Base-by-base conservation (phyloP, 2,329 filamentous ascomycete genomes). In the Claviceps capensis region DNA sequence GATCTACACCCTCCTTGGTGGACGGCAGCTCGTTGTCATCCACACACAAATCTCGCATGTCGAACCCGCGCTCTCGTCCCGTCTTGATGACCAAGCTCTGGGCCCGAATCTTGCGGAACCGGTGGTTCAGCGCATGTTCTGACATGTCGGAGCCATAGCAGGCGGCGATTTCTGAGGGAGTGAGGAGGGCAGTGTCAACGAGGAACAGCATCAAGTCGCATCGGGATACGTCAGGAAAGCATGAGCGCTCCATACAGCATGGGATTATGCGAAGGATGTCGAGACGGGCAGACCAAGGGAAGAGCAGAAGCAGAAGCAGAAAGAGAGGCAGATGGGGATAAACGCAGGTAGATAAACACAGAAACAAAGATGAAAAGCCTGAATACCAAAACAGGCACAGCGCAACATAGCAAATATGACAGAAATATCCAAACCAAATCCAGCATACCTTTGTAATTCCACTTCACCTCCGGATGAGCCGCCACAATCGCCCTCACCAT, bases 401-500 rank as follows among this genome's bases (percentile, higher is more conserved):
- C 30, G 9, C 30, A 34, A 34, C 30, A 34, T 11, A 11, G 4
- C 16, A 41, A 42, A 49, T 11, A 49, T 11, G 19, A 34, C 5
- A 4, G 26, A n/a, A 17, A 37, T 37, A 13, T 6, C 2, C 26
- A 30, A 52, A 51, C 30, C 7, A 43, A 42, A 22, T 4, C 7
- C 14, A 5, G 59, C 77, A 68, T 73, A 84, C 81, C 78, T 60
- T 75, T 77, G 63, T 77, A 82, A 62, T 83, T 78, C 50, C 82
- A 74, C 55, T 75, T 78, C 0, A 77, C 60, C 0, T 69, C 67
- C 0, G 74, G 74, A 51, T 78, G 72, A 2, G 78, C 77, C 0
- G 79, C 81, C 0, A 84, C 67, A 23, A 83, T 74, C 5, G 81
- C 80, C 1, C 78, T 75, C 2, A 83, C 69, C 38, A 84, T 74